Evolutionary conservation across 345 rosid genomes (phyloP), one percentile per base, ranked within the genome.

Genomic region (Rhodamnia argentea): DNA sequence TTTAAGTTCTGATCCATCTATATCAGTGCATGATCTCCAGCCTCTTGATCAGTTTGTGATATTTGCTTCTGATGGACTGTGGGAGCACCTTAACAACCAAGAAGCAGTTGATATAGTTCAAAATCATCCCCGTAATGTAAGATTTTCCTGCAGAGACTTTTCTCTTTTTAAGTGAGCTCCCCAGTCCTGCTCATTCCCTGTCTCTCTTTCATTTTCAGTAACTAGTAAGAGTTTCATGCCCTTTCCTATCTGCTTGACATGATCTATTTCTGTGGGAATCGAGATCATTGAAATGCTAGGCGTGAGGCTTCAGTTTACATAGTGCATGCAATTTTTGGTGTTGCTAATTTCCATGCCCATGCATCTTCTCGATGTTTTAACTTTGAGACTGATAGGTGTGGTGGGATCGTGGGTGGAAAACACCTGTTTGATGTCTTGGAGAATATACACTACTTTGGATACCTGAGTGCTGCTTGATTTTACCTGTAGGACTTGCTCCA

Each of bases 51-150:
- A 93, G 86, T 96, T 96, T 88, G 85, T 97, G 55, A 95, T 97
- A 90, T 95, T 96, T 84, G 98, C 99, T 85, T 97, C 98, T n/a
- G 99, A 97, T 86, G 99, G 99, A 82, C 93, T 97, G 86, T 97
- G 98, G 99, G 98, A 97, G 88, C 99, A 97, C 88, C 91, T 97
- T 85, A 93, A 92, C 91, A 97, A 97, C 91, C 97, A 97, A 88
- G 95, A 93, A 78, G 99, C 98, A 44, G 98, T 95, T 74, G 95
- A 97, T 90, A 94, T 96, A 40, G 97, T 97, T 89, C 96, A 95
- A 86, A 95, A 93, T 89, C 93, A 96, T 88, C 97, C 96, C 26
- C 93, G 90, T 86, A 93, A 60, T 76, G 99, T 97, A 92, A 90
- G 96, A 86, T 82, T 20, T 82, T 54, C 82, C 37, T 83, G 26